Evolutionary conservation across 768 basidiomycete species (phyloP).

Genomic region (Auriscalpium microsporum): DNA sequence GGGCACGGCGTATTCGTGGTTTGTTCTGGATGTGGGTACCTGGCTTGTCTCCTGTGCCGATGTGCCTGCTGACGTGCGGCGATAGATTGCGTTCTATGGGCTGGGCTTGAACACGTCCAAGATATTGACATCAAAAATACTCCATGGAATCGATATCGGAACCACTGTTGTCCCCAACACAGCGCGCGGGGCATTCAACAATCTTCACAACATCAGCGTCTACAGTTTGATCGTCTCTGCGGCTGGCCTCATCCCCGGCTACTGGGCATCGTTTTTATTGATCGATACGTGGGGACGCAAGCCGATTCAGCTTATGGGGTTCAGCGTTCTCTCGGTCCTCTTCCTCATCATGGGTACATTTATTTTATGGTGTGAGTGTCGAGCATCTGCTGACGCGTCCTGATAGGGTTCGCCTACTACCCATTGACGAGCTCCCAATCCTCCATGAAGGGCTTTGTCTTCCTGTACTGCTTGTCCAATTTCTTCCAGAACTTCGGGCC

Average conservation of each 20-base stretch:
- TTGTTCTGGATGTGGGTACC: constrained; percentile 65
- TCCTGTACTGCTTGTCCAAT: constrained; percentile 32
- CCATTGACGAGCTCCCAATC: constrained; percentile 19
- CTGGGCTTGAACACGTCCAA: constrained; percentile 76
- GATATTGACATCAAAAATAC: constrained; percentile 50
- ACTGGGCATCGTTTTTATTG: constrained; percentile 54
- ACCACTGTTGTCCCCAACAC: constrained; percentile 27
- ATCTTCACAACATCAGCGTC: constrained; percentile 54
- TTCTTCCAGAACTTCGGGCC: constrained; percentile 40
- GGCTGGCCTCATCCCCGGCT: constrained; percentile 81
- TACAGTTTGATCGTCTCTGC: constrained; percentile 72
- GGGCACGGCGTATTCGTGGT: constrained; percentile 80
- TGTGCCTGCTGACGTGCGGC: neutral
- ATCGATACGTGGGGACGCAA: constrained; percentile 78
- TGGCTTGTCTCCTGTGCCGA: constrained; percentile 15
- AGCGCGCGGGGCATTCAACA: constrained; percentile 33
- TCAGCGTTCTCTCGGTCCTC: constrained; percentile 53
- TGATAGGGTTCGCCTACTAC: constrained; percentile 18
- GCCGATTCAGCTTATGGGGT: constrained; percentile 76
- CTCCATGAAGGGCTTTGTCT: constrained; percentile 27
- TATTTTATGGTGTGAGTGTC: too few species aligned
- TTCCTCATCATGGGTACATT: constrained; percentile 53
- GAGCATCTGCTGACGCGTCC: neutral
- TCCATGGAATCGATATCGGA: constrained; percentile 49
- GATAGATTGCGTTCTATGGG: constrained; percentile 79